These are phyloP conservation scores for Prototheca stagnorum DNA, from an alignment of 163 green algal genomes.

Conservation along the genomic window DNA sequence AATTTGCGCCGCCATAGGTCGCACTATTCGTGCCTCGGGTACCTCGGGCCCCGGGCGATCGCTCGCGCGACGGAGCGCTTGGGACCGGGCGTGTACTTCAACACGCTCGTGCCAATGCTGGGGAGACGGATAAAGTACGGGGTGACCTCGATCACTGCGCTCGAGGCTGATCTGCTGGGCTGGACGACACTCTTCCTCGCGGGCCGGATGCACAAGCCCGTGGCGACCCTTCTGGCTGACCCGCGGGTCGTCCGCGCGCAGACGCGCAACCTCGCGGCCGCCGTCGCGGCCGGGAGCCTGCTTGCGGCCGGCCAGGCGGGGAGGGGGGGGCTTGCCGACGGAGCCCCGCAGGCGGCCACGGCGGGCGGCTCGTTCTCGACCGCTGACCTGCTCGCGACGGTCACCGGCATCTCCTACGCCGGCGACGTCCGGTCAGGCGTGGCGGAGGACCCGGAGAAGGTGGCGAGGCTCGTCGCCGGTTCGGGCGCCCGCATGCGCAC, in stretches of 20 bases:
- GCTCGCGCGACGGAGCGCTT: constrained; percentile 29
- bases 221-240: constrained; percentile 8
- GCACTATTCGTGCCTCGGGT: constrained; percentile 50
- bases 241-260: background rate
- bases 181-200: constrained; percentile 63
- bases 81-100: constrained; percentile 67
- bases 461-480: constrained; percentile 29
- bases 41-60: constrained; percentile 24
- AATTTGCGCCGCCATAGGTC: constrained; percentile 40
- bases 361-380: constrained; percentile 35
- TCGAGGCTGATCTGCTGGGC: constrained; percentile 42
- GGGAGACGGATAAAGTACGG: constrained; percentile 71
- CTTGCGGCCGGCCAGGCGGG: too few relatives aligned
- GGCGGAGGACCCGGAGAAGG: constrained; percentile 57
- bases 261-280: constrained; percentile 41
- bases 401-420: constrained; percentile 54
- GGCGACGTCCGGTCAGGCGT: constrained; percentile 69
- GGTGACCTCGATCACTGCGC: constrained; percentile 28
- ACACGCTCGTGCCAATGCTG: constrained; percentile 46
- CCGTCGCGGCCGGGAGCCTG: constrained; percentile 49
- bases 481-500: background rate
- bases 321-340: too few relatives aligned
- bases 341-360: too few relatives aligned
- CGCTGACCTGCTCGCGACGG: constrained; percentile 36
- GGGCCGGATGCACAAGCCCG: constrained; percentile 74